Evolutionary conservation across 352 stramenopile genomes (phyloP).

Genomic region (Pythium plurisporium): DNA sequence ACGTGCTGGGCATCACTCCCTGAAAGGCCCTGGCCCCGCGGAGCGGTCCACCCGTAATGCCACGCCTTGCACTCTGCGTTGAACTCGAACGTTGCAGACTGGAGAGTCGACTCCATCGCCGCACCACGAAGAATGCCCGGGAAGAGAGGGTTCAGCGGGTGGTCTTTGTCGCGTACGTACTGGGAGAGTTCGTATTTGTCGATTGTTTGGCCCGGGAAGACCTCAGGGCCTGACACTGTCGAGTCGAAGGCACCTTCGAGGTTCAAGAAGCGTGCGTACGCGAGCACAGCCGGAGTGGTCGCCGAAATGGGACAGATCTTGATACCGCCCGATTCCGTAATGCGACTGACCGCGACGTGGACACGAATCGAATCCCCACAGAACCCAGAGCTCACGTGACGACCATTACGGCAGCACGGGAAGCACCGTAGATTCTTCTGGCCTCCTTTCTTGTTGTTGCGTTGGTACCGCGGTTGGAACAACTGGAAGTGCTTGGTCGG

Average conservation of each 20-base stretch:
- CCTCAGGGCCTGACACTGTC: slow-evolving; percentile 62
- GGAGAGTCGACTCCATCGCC: slow-evolving; percentile 70
- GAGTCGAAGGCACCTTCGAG: slow-evolving; percentile 65
- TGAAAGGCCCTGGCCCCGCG: slow-evolving; percentile 66
- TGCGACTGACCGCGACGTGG: slow-evolving; percentile 68
- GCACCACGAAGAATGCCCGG: slow-evolving; percentile 67
- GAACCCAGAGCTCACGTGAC: slow-evolving; percentile 82
- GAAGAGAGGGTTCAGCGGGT: slow-evolving; percentile 76
- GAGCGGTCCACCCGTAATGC: slow-evolving; percentile 86
- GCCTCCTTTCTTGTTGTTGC: slow-evolving; percentile 89
- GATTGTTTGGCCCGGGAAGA: slow-evolving; percentile 75
- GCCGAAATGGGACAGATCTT: slow-evolving; percentile 81
- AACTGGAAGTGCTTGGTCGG: slow-evolving; percentile 75
- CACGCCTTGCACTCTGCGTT: slow-evolving; percentile 86
- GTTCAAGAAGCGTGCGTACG: slow-evolving; percentile 70
- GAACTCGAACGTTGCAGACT: slow-evolving; percentile 86
- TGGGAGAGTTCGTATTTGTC: slow-evolving; percentile 57
- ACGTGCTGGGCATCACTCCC: slow-evolving; percentile 76
- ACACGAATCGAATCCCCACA: slow-evolving; percentile 84
- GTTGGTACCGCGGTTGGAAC: slow-evolving; percentile 79
- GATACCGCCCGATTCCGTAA: slow-evolving; percentile 70
- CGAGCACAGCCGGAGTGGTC: slow-evolving; percentile 51
- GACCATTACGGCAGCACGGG: slow-evolving; percentile 71
- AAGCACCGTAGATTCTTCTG: slow-evolving; percentile 90
- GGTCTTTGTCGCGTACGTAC: slow-evolving; percentile 68